phyloP scores from a whole-genome alignment of 805 yeast species.

The Scheffersomyces stipitis region DNA sequence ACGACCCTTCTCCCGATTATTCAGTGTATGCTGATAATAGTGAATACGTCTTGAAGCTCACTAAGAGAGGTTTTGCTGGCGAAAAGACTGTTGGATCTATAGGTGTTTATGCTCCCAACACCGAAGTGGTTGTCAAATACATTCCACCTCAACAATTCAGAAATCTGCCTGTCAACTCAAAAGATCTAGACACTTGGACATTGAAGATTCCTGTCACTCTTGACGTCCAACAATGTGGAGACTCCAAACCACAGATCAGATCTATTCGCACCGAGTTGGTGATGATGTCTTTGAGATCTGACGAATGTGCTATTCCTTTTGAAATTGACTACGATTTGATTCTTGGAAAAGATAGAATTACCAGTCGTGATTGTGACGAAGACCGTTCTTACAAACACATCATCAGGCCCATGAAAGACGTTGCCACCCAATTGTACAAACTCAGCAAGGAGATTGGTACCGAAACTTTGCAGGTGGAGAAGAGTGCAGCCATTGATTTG shows the following conservation, averaged over 20 bases:
- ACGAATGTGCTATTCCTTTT: background rate
- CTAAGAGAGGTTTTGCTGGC: background rate
- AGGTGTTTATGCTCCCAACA: background rate
- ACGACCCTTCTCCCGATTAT: background rate
- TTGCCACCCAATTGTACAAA: background rate
- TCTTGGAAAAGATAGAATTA: background rate
- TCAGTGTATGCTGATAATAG: background rate
- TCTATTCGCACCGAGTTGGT: background rate
- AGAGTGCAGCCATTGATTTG: background rate
- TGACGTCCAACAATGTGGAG: background rate
- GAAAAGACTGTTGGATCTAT: background rate
- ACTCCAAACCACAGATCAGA: background rate
- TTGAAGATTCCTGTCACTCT: background rate
- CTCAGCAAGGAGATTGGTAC: background rate
- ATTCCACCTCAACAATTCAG: background rate
- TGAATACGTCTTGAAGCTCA: background rate
- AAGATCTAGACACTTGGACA: background rate
- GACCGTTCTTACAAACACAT: background rate
- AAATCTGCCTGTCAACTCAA: background rate
- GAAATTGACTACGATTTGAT: background rate
- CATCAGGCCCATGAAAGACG: background rate
- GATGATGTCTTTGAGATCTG: background rate
- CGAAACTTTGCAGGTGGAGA: background rate
- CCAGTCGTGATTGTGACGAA: background rate
- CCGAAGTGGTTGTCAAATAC: background rate